Base-by-base conservation (phyloP, 306 rosid genomes). In the Albizia julibrissin region DNA sequence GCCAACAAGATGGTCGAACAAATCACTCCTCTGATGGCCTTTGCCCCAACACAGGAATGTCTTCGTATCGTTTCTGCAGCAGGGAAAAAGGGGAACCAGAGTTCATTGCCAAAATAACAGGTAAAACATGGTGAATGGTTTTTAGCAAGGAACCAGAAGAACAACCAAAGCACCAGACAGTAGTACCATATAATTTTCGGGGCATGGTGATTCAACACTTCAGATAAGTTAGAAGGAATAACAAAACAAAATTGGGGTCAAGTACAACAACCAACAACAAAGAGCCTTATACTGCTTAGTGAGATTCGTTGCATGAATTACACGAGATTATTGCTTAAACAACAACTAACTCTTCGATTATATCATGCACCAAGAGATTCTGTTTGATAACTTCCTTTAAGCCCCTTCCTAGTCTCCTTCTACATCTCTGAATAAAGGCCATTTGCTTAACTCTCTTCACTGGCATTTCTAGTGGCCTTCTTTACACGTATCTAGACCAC, bases 11-110 rank as follows among this genome's bases (percentile, higher is more conserved):
- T 75, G 74, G 80, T 46, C 42, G 40, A 61, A 34, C 73, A 54
- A 73, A 66, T 87, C 78, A 81, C 79, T 87, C 82, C 8, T 87
- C 90, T 44, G 85, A 76, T 10, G 6, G 90, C 66, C 87, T 87
- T 75, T 87, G 90, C 72, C 90, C 90, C 54, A 87, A 81, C 71
- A 74, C 87, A 65, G 90, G 49, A 84, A 87, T 87, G 84, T 87
- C 90, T 84, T 87, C 90, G 56, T 81, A 87, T 75, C 90, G 87
- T 79, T 87, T 87, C 90, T 87, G 86, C 86, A 87, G 73, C 49
- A 44, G 16, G 44, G 34, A 52, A 50, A 49, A 42, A 58, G 67
- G 33, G 49, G 24, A 68, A 67, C 39, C 42, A 70, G 22, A 50
- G 47, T 66, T 29, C 42, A 78, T 29, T 22, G 6, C 42, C 46